These are phyloP conservation scores for Globisporangium echinulatum DNA, from an alignment of 352 stramenopile species.

Conservation along the genomic window DNA sequence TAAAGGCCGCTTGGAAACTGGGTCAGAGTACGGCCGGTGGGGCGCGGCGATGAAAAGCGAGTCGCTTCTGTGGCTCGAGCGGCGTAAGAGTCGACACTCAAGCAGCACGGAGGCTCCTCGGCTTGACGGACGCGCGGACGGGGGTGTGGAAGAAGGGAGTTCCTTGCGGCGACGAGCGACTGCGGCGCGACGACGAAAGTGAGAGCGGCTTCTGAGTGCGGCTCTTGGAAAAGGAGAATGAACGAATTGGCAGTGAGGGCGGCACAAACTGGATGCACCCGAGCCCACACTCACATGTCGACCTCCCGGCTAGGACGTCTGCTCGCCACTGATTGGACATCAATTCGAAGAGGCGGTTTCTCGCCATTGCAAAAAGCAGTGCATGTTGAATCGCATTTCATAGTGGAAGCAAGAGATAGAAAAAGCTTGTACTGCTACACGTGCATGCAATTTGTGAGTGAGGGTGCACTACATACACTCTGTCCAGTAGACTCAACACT, in stretches of 20 bases:
- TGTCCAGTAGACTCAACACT: background rate
- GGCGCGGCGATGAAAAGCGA: constrained; percentile 28
- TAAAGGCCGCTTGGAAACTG: constrained; percentile 29
- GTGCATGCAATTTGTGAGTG: background rate
- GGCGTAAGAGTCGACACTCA: constrained; percentile 9
- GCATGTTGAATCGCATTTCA: background rate
- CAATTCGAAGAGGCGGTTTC: background rate
- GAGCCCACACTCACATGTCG: background rate
- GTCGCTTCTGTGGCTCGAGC: constrained; percentile 22
- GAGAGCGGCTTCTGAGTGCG: background rate
- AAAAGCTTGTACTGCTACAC: background rate
- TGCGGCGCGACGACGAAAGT: constrained; percentile 5
- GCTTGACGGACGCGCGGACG: constrained; percentile 11
- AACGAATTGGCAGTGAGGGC: background rate
- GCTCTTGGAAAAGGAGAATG: constrained; percentile 1
- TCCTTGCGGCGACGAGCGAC: background rate
- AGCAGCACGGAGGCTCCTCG: constrained; percentile 11
- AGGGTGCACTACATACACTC: background rate
- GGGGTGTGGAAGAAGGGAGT: background rate
- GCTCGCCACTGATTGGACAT: background rate
- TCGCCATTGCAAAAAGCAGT: background rate
- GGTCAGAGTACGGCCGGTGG: constrained; percentile 21
- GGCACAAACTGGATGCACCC: background rate
- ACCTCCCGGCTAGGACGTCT: background rate
- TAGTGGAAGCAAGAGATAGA: background rate